Evolutionary conservation across 768 basidiomycete species (phyloP).

Genomic region (Clavaria fumosa): DNA sequence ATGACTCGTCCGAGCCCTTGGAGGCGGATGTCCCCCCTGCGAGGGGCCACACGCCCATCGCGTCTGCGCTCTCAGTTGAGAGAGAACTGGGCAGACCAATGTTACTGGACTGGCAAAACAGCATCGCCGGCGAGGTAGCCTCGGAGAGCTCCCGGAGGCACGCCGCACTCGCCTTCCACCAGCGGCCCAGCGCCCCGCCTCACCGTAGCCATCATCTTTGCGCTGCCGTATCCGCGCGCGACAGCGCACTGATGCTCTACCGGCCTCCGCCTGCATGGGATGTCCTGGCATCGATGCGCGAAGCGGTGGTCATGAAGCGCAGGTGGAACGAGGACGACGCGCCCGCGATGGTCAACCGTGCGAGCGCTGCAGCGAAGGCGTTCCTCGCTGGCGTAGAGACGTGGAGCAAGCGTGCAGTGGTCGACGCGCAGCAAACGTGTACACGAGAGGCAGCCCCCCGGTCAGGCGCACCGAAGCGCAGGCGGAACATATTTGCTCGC

Average conservation of each 20-base stretch:
- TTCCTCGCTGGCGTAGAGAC: no score
- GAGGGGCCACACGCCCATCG: no score
- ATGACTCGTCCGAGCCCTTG: no score
- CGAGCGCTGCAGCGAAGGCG: not conserved
- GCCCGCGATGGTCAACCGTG: not conserved
- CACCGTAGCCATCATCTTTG: not conserved
- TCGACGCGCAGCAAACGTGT: no score
- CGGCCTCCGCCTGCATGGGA: constrained; percentile 25
- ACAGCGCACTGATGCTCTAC: constrained; percentile 21
- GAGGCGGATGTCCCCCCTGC: no score
- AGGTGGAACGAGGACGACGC: not conserved
- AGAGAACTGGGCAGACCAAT: no score
- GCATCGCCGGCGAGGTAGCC: constrained; percentile 8
- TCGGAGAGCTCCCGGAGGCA: constrained; percentile 6
- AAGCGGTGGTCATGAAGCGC: no score
- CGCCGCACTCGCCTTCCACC: constrained; percentile 8
- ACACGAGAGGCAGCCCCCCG: no score
- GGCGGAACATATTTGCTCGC: no score
- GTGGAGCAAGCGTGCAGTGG: no score
- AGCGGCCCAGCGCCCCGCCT: not conserved
- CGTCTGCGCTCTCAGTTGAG: no score
- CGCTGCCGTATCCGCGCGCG: not conserved
- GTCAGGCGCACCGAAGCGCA: no score
- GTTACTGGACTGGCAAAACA: constrained; percentile 4
- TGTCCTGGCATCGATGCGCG: constrained; percentile 10